Base-by-base conservation (phyloP, 225 moss, liverwort and hornwort species). In the Neckera pumila region DNA sequence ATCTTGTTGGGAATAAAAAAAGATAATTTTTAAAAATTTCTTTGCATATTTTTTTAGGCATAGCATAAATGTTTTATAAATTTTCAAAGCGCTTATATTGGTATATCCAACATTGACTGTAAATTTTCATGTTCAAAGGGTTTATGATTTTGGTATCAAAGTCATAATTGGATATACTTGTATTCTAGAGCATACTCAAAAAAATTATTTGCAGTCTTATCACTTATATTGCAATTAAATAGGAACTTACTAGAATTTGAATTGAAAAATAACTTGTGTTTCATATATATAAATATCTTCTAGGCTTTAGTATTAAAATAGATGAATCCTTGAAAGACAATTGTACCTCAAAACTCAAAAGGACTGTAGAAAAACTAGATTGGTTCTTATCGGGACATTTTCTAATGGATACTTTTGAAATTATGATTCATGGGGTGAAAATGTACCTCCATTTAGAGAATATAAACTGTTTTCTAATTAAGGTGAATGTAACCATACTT, bases 351-450 rank as follows among this genome's bases (percentile, higher is more conserved):
- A 17, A 51, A 47, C 9, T 47, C 47, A 47, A 47, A 45, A 0
- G 2, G 4, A 30, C 0, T 45, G 0, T n/a, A n/a, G 11, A 17
- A 73, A 73, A 30, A 25, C 4, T 28, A 0, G 17, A 1, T 0
- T 1, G 5, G 0, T 16, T 72, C 5, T 3, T 40, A 43, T 3
- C 2, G 0, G 0, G 2, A 72, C 2, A 12, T 43, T 28, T 42
- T 43, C 5, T 3, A 28, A 72, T 72, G 3, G 27, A 43, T 43
- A 3, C 6, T 72, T 15, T 43, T 43, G 9, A 72, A 72, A 72
- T 43, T 27, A 43, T 72, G 17, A 43, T 28, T 27, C 26, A 72
- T 28, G 2, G 3, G 9, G 28, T 17, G 3, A 1, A n/a, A n/a
- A n/a, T n/a, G n/a, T n/a, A n/a, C n/a, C n/a, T n/a, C n/a, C n/a